Base-by-base conservation (phyloP, 2,329 filamentous ascomycete genomes). In the Xylariaceae sp. region DNA sequence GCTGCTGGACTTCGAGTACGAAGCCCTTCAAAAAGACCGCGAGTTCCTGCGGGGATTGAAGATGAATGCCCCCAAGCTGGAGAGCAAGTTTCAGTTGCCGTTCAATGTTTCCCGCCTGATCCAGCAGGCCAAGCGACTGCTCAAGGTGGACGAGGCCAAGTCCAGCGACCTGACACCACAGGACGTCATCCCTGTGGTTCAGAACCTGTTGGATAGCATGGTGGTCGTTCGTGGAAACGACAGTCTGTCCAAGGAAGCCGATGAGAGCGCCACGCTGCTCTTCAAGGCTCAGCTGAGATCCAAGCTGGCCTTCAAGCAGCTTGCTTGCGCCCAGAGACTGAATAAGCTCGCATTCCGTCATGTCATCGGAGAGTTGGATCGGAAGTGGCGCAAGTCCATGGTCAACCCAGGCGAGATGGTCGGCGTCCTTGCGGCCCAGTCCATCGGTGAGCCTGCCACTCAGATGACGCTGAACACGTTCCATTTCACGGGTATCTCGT, bases 381-480 rank as follows among this genome's bases (percentile, higher is more conserved):
- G 78, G 58, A 80, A 88, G 46, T 98, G 94, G 76, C 78, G 85
- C 24, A 83, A 85, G 55, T 79, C 90, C 32, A 80, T 85, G 53
- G 89, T 95, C 45, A 87, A 81, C 54, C 90, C 92, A 33, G 92
- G 94, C 59, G 94, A 98, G 62, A 98, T 98, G 92, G 92, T 98
- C 40, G 92, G 92, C 68, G 92, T 98, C 15, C 70, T 98, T 56
- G 92, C 92, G 48, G 92, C 94, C 5, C 92, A 98, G 68, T 98
- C 92, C 21, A 98, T 98, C 60, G 92, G 92, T 69, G 92, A 98
- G 65, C 92, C 92, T 28, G 94, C 92, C 15, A 98, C 92, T 1
- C 92, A 98, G 72, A 98, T 98, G 92, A 98, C 92, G 1, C 70
- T 98, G 45, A 98, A 98, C 70, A 98, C 92, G 16, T 98, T 98